Conservation (phyloP, 2,329 filamentous ascomycete genomes). For the Aspergillus tanneri region DNA sequence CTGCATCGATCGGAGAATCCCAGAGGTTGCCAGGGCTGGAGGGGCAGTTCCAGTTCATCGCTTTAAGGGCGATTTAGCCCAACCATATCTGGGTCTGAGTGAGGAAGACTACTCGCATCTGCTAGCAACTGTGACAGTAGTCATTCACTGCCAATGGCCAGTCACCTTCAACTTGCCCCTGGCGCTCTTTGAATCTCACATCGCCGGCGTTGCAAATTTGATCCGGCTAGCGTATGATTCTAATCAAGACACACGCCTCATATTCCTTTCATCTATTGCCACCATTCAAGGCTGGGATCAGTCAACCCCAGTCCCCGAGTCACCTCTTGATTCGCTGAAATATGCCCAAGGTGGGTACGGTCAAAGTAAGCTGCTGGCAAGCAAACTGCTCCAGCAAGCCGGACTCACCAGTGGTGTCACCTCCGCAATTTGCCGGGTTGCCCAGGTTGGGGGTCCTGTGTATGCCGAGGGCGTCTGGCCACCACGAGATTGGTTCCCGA, state of each 20-base stretch:
- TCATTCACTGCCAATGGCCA: slow-evolving; percentile 15
- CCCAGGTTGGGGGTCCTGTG: slow-evolving; percentile 7
- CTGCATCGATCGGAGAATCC: slow-evolving; percentile 7
- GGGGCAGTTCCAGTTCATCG: not conserved
- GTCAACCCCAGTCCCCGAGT: slow-evolving; percentile 4
- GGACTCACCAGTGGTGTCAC: not conserved
- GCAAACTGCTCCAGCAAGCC: slow-evolving; percentile 6
- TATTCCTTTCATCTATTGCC: slow-evolving; percentile 13
- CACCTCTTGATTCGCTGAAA: not conserved
- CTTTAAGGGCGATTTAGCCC: slow-evolving; percentile 5
- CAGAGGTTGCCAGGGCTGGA: not conserved
- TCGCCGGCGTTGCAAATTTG: slow-evolving; percentile 6
- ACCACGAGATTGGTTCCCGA: slow-evolving; percentile 10
- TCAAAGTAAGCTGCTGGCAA: slow-evolving; percentile 12
- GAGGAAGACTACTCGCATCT: not conserved
- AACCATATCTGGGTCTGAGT: not conserved
- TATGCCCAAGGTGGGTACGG: slow-evolving; percentile 10
- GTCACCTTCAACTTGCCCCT: slow-evolving; percentile 12
- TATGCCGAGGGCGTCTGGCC: slow-evolving; percentile 2
- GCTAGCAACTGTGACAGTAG: slow-evolving; percentile 1
- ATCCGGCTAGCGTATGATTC: not conserved
- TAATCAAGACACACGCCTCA: not conserved
- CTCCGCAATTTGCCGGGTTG: slow-evolving; percentile 8
- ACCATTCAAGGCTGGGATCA: slow-evolving; percentile 7
- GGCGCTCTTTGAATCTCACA: slow-evolving; percentile 8